Evolutionary conservation across 345 rosid species (phyloP).

Genomic region (Bruguiera sexangula): DNA sequence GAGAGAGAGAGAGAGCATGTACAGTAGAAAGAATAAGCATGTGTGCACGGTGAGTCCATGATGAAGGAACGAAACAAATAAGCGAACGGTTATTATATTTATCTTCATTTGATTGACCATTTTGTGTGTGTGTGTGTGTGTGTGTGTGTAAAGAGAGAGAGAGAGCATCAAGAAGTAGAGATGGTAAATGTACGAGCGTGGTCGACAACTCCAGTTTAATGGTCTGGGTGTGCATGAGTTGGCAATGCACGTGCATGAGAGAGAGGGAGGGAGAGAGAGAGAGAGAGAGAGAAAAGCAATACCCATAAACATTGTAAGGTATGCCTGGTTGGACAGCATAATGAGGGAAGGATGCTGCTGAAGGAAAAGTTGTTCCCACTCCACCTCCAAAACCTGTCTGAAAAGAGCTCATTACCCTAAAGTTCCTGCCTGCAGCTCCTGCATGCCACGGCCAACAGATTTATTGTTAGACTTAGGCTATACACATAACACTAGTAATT

Average conservation of each 20-base stretch:
- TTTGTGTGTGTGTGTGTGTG: no score
- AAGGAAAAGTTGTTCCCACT: constrained; percentile 60
- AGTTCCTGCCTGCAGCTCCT: constrained; percentile 46
- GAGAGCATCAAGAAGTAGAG: constrained; percentile 2
- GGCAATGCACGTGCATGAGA: constrained; percentile 50
- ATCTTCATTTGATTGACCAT: neutral
- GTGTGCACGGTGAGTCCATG: constrained; percentile 10
- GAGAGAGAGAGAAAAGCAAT: neutral
- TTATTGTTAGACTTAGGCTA: no score
- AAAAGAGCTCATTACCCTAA: constrained; percentile 66
- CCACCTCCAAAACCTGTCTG: constrained; percentile 71
- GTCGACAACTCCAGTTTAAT: constrained; percentile 21
- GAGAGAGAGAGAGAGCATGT: constrained; percentile 4
- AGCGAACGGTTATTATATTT: neutral
- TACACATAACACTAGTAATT: no score
- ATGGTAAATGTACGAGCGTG: constrained; percentile 17
- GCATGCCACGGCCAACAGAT: no score
- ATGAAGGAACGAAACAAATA: constrained; percentile 10
- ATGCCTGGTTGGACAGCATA: constrained; percentile 80
- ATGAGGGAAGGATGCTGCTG: constrained; percentile 80
- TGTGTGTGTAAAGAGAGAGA: neutral
- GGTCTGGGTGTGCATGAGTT: constrained; percentile 37
- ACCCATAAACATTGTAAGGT: constrained; percentile 71
- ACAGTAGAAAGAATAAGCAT: neutral
- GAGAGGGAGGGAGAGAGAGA: constrained; percentile 4